Percentiles rank a stretch among this genome's conserved stretches.
Evolutionary conservation across 192 early-diverging fungal species (phyloP).

Genomic region (Coemansia sp.): DNA sequence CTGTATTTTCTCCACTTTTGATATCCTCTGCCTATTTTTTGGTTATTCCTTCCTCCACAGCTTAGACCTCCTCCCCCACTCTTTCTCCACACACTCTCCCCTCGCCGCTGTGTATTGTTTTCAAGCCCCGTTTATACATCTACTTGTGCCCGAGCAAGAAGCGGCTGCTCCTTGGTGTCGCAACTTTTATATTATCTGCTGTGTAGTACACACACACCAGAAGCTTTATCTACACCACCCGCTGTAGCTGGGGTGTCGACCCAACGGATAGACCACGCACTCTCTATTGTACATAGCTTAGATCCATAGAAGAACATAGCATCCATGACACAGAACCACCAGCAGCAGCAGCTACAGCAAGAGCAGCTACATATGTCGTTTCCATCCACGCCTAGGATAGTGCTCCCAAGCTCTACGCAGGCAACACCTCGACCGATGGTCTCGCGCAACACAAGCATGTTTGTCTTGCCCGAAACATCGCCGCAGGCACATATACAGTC

Average conservation of each 20-base stretch:
- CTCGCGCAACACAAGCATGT: slow-evolving; percentile 39
- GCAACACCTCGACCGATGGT: slow-evolving; percentile 30
- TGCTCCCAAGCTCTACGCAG: slow-evolving; percentile 1
- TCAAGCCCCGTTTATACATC: not conserved
- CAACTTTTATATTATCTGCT: no score
- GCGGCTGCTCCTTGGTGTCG: not conserved
- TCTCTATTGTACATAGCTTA: no score
- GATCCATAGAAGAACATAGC: no score
- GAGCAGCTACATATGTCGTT: no score
- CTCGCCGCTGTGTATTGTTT: not conserved
- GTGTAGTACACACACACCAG: no score
- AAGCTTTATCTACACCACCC: no score
- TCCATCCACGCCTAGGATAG: slow-evolving; percentile 5
- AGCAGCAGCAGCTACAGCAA: not conserved
- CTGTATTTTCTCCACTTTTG: slow-evolving; percentile 7
- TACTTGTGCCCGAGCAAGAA: not conserved
- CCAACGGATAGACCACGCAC: no score
- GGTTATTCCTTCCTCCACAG: not conserved
- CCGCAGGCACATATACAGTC: slow-evolving; percentile 33
- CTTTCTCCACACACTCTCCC: not conserved
- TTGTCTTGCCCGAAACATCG: slow-evolving; percentile 21
- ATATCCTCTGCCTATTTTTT: not conserved
- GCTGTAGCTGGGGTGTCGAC: no score
- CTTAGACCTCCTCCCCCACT: no score
- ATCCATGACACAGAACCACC: slow-evolving; percentile 6